phyloP scores from a whole-genome alignment of 2,329 filamentous ascomycete species.

The Trichoderma sp. region DNA sequence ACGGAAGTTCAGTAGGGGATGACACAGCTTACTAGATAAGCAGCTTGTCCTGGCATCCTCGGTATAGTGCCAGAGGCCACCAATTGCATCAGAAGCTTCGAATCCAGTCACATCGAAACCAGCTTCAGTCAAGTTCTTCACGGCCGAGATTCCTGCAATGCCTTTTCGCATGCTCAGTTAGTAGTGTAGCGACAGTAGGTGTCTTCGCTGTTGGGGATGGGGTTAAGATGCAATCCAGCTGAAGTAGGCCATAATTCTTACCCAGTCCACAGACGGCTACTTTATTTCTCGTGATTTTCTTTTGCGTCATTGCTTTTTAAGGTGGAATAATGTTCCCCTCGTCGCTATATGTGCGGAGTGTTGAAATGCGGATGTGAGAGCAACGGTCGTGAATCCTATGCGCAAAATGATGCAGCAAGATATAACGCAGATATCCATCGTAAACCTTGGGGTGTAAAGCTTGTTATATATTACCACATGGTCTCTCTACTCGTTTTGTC shows the following conservation, averaged over 20 bases:
- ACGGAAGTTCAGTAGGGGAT: not conserved
- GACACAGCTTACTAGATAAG: conserved; percentile 33
- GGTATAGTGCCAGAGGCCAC: conserved; percentile 47
- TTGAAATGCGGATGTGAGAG: not conserved
- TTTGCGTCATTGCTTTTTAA: not conserved
- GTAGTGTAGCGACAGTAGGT: not conserved
- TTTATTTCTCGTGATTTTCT: not conserved
- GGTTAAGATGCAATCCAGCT: conserved; percentile 34
- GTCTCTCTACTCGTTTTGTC: not conserved
- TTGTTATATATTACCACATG: not conserved
- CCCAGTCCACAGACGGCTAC: not conserved
- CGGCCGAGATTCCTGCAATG: conserved; percentile 47
- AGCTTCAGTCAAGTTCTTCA: conserved; percentile 45
- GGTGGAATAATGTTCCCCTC: too few species aligned
- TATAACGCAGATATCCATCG: not conserved
- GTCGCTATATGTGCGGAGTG: not conserved
- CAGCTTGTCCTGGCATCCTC: conserved; percentile 37
- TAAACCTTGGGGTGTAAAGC: not conserved
- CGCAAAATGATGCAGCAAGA: not conserved
- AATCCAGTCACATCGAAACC: conserved; percentile 47
- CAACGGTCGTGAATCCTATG: not conserved
- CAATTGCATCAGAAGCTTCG: conserved; percentile 42
- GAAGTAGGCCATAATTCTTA: conserved; percentile 45
- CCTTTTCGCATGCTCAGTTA: not conserved
- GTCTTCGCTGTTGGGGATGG: not conserved